Evolutionary conservation across 352 stramenopile genomes (phyloP).

Genomic region (Phytopythium boreale): DNA sequence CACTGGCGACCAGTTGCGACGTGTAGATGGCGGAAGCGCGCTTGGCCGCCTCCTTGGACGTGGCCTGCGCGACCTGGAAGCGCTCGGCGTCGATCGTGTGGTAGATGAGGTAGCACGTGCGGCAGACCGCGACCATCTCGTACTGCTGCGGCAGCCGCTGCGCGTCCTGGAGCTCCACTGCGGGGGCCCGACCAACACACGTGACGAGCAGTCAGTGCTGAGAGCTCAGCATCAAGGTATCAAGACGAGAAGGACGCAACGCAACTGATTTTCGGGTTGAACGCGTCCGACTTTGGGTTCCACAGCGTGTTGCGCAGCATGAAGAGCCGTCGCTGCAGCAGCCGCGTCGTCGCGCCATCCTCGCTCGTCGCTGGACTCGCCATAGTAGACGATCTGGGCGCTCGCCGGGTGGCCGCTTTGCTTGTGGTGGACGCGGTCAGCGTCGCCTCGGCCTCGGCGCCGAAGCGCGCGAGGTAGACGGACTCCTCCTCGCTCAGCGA

Average conservation of each 20-base stretch:
- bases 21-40: slow-evolving; percentile 24
- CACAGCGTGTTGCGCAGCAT: slow-evolving; percentile 70
- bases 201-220: background rate
- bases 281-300: slow-evolving; percentile 62
- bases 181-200: background rate
- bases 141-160: slow-evolving; percentile 41
- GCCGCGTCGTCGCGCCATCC: slow-evolving; percentile 1
- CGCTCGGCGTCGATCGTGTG: slow-evolving; percentile 44
- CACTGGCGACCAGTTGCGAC: slow-evolving; percentile 28
- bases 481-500: slow-evolving; percentile 57
- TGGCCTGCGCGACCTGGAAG: slow-evolving; percentile 37
- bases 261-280: slow-evolving; percentile 36
- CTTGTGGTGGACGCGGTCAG: background rate
- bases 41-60: slow-evolving; percentile 22
- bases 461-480: slow-evolving; percentile 49
- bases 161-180: slow-evolving; percentile 51
- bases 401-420: background rate
- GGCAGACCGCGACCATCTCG: slow-evolving; percentile 45
- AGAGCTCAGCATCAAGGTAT: background rate
- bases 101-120: slow-evolving; percentile 47
- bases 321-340: slow-evolving; percentile 62
- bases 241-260: background rate
- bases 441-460: slow-evolving; percentile 45
- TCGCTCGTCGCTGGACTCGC: background rate
- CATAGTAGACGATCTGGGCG: background rate